These are phyloP conservation scores for Evansstolkia leycettana DNA, from an alignment of 495 filamentous ascomycete genomes.

Conservation along the genomic window DNA sequence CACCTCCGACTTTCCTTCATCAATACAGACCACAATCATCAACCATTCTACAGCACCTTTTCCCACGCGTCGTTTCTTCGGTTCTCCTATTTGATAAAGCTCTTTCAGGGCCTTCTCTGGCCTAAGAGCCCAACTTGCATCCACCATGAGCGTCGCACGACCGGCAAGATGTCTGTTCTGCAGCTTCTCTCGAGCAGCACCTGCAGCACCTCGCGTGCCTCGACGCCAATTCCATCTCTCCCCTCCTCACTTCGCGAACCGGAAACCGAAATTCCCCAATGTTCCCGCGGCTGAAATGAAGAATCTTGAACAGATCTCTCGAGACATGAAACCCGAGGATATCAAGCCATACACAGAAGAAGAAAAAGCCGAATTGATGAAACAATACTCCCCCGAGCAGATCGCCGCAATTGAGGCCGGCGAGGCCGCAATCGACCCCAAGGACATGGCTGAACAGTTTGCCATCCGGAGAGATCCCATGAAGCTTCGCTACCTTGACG, in stretches of 20 bases:
- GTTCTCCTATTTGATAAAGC: slow-evolving; percentile 8
- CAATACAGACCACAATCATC: no score
- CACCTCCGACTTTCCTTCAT: slow-evolving; percentile 12
- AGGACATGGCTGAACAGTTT: slow-evolving; percentile 64
- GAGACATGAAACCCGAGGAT: slow-evolving; percentile 22
- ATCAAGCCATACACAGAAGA: slow-evolving; percentile 55
- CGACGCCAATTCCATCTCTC: slow-evolving; percentile 42
- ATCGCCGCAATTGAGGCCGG: slow-evolving; percentile 76
- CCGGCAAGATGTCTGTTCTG: slow-evolving; percentile 47
- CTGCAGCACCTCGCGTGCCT: slow-evolving; percentile 29
- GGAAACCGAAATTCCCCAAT: slow-evolving; percentile 20
- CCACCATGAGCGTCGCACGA: slow-evolving; percentile 45
- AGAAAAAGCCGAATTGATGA: slow-evolving; percentile 49
- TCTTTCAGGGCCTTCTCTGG: slow-evolving; percentile 15
- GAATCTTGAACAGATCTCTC: slow-evolving; percentile 8
- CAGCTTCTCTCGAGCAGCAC: slow-evolving; percentile 30
- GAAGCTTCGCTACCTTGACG: slow-evolving; percentile 67
- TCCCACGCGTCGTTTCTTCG: slow-evolving; percentile 7
- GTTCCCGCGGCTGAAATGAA: slow-evolving; percentile 10
- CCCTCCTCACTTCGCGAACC: slow-evolving; percentile 19
- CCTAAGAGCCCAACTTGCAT: slow-evolving; percentile 9
- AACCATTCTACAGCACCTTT: slow-evolving; percentile 3
- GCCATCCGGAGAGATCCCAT: slow-evolving; percentile 57
- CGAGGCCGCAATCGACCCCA: slow-evolving; percentile 66
- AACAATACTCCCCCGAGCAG: slow-evolving; percentile 68